Base-by-base conservation (phyloP, 176 grass and related monocot species). In the Phyllostachys edulis region DNA sequence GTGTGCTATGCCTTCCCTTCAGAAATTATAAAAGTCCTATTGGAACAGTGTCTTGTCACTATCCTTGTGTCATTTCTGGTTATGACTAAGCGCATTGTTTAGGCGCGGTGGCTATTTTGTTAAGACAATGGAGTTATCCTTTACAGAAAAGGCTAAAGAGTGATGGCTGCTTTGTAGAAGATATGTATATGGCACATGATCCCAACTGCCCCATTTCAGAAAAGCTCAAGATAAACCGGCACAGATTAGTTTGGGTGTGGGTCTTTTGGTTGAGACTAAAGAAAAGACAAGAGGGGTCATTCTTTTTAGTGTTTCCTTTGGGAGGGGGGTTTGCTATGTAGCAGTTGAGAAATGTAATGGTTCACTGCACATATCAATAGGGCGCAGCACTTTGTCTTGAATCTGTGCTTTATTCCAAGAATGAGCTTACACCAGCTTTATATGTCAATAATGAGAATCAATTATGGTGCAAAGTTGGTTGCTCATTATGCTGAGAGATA, bases 251-350 rank as follows among this genome's bases (percentile, higher is more conserved):
- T 60, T 80, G 46, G 10, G 64, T 71, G 69, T 1, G 21, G 71
- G 50, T 55, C 66, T 86, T 78, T 80, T 20, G 71, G 80, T 62
- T 77, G 60, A 34, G 65, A 46, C 79, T 80, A 85, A 67, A 73
- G 83, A 76, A 49, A 88, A 87, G 64, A 86, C 82, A 93, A 91
- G 77, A 45, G 73, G 64, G n/a, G 26, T 56, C 78, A 86, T 72
- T 78, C 79, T 89, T 74, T 78, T 77, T 46, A 6, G 60, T 38
- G 50, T 74, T 75, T 79, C 81, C 20, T 81, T 76, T 80, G 63
- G 60, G 63, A 61, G 49, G 76, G 72, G 38, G 16, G 73, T 20
- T 90, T 79, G 67, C 39, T 62, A 12, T 68, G 83, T 69, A 64
- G 80, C 54, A 81, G 84, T 92, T 85, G 75, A 84, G 52, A 63